Base-by-base conservation (phyloP, 1,284 basidiomycete genomes). In the Cryptococcus sp. region DNA sequence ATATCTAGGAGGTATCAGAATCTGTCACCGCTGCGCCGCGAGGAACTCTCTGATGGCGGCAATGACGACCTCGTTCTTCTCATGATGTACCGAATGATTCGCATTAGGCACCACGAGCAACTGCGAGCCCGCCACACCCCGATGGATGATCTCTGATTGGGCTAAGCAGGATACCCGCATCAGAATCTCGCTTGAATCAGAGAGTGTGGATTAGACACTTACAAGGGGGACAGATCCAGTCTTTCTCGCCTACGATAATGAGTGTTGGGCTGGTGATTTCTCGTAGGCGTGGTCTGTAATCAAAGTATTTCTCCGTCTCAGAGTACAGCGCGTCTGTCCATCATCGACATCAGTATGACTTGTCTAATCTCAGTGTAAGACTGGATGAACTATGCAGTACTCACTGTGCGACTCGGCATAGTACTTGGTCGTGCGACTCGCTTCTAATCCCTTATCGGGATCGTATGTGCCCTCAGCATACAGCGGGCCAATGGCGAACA, bases 181-280 rank as follows among this genome's bases (percentile, higher is more conserved):
- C 22, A 45, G 42, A 1, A 45, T n/a, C 42, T 22, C n/a, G 42
- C 15, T n/a, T 45, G 42, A 8, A 1, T 8, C 8, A 11, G 10
- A 8, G 8, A 11, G 42, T 4, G 42, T 45, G 42, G n/a, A 15
- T 2, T 4, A 45, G 4, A 45, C 1, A 56, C 62, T 53, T 23
- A 65, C 63, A 50, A 31, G 61, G 61, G 3, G 64, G 59, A 50
- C 61, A 63, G 25, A 66, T 61, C 64, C 64, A 66, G 42, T 66
- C 64, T 47, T 59, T 54, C 41, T 57, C 61, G 27, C 64, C 64
- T 13, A 62, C 64, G 20, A 66, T 46, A 23, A 66, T 63, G 44
- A 66, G 47, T 1, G 64, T 66, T 5, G 56, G 54, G 0, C 51
- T 45, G 3, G 35, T 53, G 31, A 66, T 59, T n/a, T 63, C 56